phyloP scores from a whole-genome alignment of 306 rosid species.

The apple (Malus domestica) region ASM211411v1 NC_041800.1:27553233-27553732 shows the following conservation, averaged over 20 bases:
- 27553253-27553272: constrained; percentile 47
- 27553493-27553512: constrained; percentile 15
- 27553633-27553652: background rate
- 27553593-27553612: constrained; percentile 8
- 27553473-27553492: constrained; percentile 26
- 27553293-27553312: constrained; percentile 51
- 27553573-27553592: constrained; percentile 49
- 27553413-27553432: constrained; percentile 45
- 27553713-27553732: no score
- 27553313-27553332: constrained; percentile 48
- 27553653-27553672: background rate
- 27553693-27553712: background rate
- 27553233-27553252: constrained; percentile 12
- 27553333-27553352: constrained; percentile 46
- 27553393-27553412: constrained; percentile 67
- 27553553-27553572: constrained; percentile 56
- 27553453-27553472: constrained; percentile 31
- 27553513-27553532: constrained; percentile 21
- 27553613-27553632: background rate
- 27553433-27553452: constrained; percentile 42
- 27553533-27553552: constrained; percentile 34
- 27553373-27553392: constrained; percentile 53
- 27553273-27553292: constrained; percentile 38
- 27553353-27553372: constrained; percentile 58
- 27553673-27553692: background rate